Evolutionary conservation across 1,284 basidiomycete genomes (phyloP).

Genomic region (Trametes polyzona): DNA sequence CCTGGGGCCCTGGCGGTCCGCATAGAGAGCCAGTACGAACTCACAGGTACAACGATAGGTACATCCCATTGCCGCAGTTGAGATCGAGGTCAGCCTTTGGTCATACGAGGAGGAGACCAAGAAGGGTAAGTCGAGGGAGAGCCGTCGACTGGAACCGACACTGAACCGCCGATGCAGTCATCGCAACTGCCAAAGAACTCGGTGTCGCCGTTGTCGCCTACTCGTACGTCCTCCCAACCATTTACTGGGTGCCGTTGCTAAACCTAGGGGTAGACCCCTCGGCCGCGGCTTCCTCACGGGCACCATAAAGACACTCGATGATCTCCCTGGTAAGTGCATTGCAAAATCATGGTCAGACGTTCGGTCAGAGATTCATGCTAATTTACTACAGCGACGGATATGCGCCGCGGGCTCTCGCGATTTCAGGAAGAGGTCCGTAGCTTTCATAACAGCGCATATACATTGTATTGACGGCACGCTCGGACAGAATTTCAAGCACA

Average conservation of each 20-base stretch:
- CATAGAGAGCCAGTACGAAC: no score
- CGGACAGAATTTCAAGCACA: constrained; percentile 56
- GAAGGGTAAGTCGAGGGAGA: constrained; percentile 41
- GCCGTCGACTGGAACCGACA: not conserved
- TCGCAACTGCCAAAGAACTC: constrained; percentile 45
- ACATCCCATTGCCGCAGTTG: constrained; percentile 48
- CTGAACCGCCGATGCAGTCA: constrained; percentile 30
- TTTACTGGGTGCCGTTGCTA: not conserved
- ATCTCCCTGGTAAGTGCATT: constrained; percentile 40
- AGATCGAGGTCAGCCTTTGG: constrained; percentile 59
- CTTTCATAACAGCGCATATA: not conserved
- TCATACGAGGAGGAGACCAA: constrained; percentile 49
- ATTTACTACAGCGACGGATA: constrained; percentile 36
- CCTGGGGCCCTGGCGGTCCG: no score
- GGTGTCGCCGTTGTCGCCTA: constrained; percentile 58
- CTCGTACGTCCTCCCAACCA: no score
- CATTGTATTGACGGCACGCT: no score
- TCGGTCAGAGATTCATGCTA: no score
- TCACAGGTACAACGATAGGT: no score
- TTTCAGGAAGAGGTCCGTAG: constrained; percentile 38
- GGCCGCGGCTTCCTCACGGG: constrained; percentile 62
- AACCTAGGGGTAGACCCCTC: constrained; percentile 50
- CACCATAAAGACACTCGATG: constrained; percentile 46
- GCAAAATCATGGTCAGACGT: not conserved
- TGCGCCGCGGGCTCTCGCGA: constrained; percentile 39